Conservation (phyloP, 805 yeast genomes). For the Clavispora santaluciae region DNA sequence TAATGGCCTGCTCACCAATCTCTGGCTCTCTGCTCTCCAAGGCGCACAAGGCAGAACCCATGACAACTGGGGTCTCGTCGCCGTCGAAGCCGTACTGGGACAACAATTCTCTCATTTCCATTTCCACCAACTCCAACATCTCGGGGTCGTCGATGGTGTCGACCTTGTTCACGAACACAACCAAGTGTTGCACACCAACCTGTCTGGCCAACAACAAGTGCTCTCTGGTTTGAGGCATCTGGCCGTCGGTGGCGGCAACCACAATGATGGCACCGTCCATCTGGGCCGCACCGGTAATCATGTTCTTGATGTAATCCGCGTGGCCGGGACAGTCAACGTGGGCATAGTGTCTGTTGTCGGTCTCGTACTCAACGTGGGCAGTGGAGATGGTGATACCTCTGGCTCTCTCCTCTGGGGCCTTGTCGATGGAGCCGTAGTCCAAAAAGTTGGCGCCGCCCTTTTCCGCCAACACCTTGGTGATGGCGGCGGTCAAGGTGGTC, state of each 20-base stretch:
- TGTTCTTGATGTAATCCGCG: constrained; percentile 97
- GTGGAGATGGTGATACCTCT: constrained; percentile 98
- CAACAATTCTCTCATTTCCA: constrained; percentile 99
- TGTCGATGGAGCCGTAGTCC: constrained; percentile 90
- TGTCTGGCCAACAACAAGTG: constrained; percentile 97
- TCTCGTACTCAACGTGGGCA: constrained; percentile 97
- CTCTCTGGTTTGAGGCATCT: constrained; percentile 99
- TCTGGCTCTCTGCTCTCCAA: constrained; percentile 84
- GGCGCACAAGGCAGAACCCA: constrained; percentile 99
- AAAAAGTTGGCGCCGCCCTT: constrained; percentile 90
- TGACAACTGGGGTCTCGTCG: constrained; percentile 93
- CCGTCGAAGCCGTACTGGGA: constrained; percentile 93
- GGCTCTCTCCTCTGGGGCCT: constrained; percentile 98
- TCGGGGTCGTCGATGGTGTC: constrained; percentile 98
- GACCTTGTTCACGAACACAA: constrained; percentile 96
- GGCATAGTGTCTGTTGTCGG: constrained; percentile 91
- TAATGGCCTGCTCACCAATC: constrained; percentile 83
- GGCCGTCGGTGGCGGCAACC: constrained; percentile 98
- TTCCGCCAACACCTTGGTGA: constrained; percentile 87
- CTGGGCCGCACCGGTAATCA: constrained; percentile 99
- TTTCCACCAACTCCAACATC: constrained; percentile 98
- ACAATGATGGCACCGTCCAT: constrained; percentile 99
- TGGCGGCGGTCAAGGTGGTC: constrained; percentile 97
- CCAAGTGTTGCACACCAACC: constrained; percentile 97
- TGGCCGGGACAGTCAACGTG: constrained; percentile 99